Base-by-base conservation (phyloP, 768 basidiomycete species). In the Podaxis carcinomalis region DNA sequence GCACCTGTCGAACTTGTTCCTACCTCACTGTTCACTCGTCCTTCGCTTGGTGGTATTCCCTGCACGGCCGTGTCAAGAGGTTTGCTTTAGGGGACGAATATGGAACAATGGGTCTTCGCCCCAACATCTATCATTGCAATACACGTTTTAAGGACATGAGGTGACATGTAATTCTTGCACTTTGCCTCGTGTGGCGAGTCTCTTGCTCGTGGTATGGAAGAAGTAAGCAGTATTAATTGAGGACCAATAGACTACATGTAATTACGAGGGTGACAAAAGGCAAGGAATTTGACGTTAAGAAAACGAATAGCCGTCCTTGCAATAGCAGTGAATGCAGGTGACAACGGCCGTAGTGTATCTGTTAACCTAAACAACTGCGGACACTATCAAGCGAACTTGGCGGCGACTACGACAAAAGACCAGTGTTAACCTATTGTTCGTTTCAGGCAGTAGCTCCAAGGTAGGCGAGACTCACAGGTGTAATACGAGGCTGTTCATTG, bases 371-470 rank as follows among this genome's bases (percentile, higher is more conserved):
- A 21, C 35, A 23, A 23, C 19, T 44, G 7, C 44, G 5, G 11
- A 32, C 19, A 25, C 54, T 40, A 23, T 56, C 54, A 40, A 40
- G 13, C 46, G 57, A 50, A 40, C 23, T 19, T 32, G 16, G 56
- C 6, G 16, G 35, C 5, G n/a, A 37, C 52, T 54, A 4, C 16
- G 27, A 19, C n/a, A 42, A 27, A 50, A 7, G 63, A 14, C 10
- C 42, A 44, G 56, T 49, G 44, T 67, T 64, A 36, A 64, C 56
- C 5, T 63, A 61, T 35, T 63, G 51, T 9, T 61, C 59, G 4
- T 27, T 59, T 23, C 49, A 62, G 11, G 53, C 53, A 9, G 16
- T 44, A 44, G 5, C 14, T 16, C 42, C 42, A n/a, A 44, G 16
- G 9, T n/a, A 7, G 6, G 42, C 6, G 2, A 19, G 42, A 11